Evolutionary conservation across 176 grass and related monocot genomes (phyloP).

Genomic region (Ananas comosus): DNA sequence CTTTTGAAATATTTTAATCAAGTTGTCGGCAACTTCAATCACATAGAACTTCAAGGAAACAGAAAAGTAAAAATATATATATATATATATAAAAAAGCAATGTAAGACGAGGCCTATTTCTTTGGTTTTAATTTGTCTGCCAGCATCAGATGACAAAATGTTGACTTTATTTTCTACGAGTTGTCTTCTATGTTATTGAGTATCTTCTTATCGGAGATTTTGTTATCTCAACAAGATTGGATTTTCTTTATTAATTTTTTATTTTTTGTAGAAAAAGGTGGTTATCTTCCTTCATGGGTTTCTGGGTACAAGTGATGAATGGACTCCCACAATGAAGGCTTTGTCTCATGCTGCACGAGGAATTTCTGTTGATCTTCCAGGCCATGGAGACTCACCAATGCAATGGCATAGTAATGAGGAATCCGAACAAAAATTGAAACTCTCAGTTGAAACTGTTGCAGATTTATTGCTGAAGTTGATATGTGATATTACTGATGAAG

Average conservation of each 20-base stretch:
- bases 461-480: slow-evolving; percentile 62
- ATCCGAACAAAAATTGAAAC: slow-evolving; percentile 22
- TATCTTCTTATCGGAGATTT: background rate
- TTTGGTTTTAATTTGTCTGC: no score
- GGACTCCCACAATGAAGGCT: slow-evolving; percentile 70
- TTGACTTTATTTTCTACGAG: background rate
- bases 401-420: slow-evolving; percentile 24
- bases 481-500: slow-evolving; percentile 45
- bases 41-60: no score
- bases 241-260: no score
- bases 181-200: background rate
- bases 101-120: no score
- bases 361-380: slow-evolving; percentile 84
- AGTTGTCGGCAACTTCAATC: background rate
- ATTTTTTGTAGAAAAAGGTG: slow-evolving; percentile 51
- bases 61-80: no score
- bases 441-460: slow-evolving; percentile 54
- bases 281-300: slow-evolving; percentile 95
- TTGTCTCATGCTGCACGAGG: slow-evolving; percentile 39
- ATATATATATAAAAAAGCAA: no score
- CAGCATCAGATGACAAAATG: background rate
- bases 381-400: slow-evolving; percentile 59
- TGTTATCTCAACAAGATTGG: slow-evolving; percentile 13
- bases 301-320: slow-evolving; percentile 86
- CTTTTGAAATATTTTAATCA: background rate